Percentiles rank a stretch among this genome's conserved stretches.
Evolutionary conservation across 2,329 filamentous ascomycete genomes (phyloP).

Genomic region (Fusarium sp.): DNA sequence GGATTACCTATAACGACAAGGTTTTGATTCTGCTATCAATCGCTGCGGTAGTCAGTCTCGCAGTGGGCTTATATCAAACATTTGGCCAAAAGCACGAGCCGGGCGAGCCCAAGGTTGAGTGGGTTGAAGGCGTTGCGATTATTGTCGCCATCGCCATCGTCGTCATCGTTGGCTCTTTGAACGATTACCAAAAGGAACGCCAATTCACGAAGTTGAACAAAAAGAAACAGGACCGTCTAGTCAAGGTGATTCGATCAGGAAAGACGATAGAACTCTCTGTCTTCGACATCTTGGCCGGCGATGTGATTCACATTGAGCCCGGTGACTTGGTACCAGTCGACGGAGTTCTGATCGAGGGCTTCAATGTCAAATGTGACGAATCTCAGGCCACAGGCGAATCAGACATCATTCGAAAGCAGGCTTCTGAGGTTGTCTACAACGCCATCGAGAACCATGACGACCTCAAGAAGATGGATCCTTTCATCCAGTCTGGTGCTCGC

Average conservation of each 20-base stretch:
- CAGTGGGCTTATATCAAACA: slow-evolving; percentile 79
- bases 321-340: slow-evolving; percentile 81
- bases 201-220: slow-evolving; percentile 83
- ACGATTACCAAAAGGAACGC: slow-evolving; percentile 83
- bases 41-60: slow-evolving; percentile 78
- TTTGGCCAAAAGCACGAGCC: slow-evolving; percentile 67
- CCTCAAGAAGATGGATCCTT: slow-evolving; percentile 80
- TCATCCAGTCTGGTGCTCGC: slow-evolving; percentile 85
- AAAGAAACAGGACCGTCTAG: slow-evolving; percentile 79
- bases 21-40: slow-evolving; percentile 77
- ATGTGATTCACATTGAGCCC: slow-evolving; percentile 78
- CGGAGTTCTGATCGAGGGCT: slow-evolving; percentile 77
- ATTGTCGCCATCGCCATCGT: slow-evolving; percentile 83
- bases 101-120: slow-evolving; percentile 71
- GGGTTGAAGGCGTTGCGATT: slow-evolving; percentile 85
- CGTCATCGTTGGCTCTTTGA: slow-evolving; percentile 79
- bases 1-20: slow-evolving; percentile 88
- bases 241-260: slow-evolving; percentile 79
- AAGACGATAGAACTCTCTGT: slow-evolving; percentile 76
- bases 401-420: slow-evolving; percentile 75
- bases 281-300: slow-evolving; percentile 75
- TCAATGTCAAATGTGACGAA: slow-evolving; percentile 81
- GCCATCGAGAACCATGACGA: slow-evolving; percentile 74
- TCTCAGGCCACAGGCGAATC: slow-evolving; percentile 84
- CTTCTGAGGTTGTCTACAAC: slow-evolving; percentile 74